Evolutionary conservation across 1,284 basidiomycete species (phyloP), one percentile per base, ranked within the genome.

Genomic region (Fomitopsis pinicola): DNA sequence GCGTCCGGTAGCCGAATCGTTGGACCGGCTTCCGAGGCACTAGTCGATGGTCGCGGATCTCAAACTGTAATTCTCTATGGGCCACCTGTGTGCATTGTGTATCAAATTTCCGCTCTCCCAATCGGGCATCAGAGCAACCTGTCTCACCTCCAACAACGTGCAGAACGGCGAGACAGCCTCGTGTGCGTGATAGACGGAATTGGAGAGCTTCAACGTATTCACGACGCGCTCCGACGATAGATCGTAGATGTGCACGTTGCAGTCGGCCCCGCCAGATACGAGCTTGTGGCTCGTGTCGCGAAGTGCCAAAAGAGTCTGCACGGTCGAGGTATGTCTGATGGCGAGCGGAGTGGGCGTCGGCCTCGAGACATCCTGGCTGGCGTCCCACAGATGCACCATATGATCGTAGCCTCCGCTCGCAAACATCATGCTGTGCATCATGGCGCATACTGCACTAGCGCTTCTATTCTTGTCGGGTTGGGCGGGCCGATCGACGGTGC

Each of bases 331-430:
- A 59, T 84, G 83, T 60, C 72, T 80, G 61, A 83, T 77, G n/a
- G 71, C 63, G 33, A 81, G 64, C 22, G 68, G 65, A 12, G 65
- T 64, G 0, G 72, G 65, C 3, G 73, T 69, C 22, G 73, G 72
- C 40, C 70, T 70, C 42, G 76, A 59, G 59, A 75, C 72, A 14
- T 73, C 67, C 19, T 72, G 64, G 28, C 66, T 58, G 4, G 81
- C 59, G 19, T 76, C 69, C 82, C 81, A 83, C 3, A 82, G 65
- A 61, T 82, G 81, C 17, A 84, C 73, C 30, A 66, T 57, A 61
- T 82, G 82, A 68, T 83, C 80, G 57, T 80, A 76, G 7, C 81
- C 81, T n/a, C 81, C 82, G 6, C 75, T 82, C 8, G 74, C 80
- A 65, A 83, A 82, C 67, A 72, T 71, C 28, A 71, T 66, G 8